These are phyloP conservation scores for Tephrocybe sp. DNA, from an alignment of 768 basidiomycete species.

Conservation along the genomic window DNA sequence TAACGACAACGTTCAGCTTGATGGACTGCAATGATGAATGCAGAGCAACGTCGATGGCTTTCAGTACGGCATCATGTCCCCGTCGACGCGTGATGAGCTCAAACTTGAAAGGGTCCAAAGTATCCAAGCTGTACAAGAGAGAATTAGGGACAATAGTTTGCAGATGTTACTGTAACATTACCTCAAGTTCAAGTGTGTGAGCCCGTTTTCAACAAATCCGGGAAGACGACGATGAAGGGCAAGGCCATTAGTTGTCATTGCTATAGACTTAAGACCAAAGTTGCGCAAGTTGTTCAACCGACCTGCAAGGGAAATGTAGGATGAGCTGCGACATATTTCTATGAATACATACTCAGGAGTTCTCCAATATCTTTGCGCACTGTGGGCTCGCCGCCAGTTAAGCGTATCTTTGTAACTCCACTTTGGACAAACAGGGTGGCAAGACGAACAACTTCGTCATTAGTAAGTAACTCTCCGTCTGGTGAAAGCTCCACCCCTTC, in stretches of 20 bases:
- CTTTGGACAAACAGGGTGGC: slow-evolving; percentile 74
- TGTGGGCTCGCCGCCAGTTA: slow-evolving; percentile 89
- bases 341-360: slow-evolving; percentile 53
- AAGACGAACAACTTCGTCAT: slow-evolving; percentile 72
- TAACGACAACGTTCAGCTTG: slow-evolving; percentile 83
- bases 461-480: slow-evolving; percentile 61
- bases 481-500: slow-evolving; percentile 79
- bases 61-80: slow-evolving; percentile 75
- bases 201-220: slow-evolving; percentile 60
- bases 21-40: slow-evolving; percentile 50
- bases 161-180: slow-evolving; percentile 18
- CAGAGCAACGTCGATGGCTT: slow-evolving; percentile 62
- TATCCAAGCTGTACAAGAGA: slow-evolving; percentile 61
- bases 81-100: slow-evolving; percentile 80
- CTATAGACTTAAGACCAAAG: slow-evolving; percentile 69
- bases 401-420: slow-evolving; percentile 83
- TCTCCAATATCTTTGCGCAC: slow-evolving; percentile 71
- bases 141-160: neutral
- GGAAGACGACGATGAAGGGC: slow-evolving; percentile 72
- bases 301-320: slow-evolving; percentile 32
- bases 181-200: slow-evolving; percentile 77
- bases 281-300: slow-evolving; percentile 58
- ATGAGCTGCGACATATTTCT: neutral
- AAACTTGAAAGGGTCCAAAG: slow-evolving; percentile 83
- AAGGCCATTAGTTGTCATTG: slow-evolving; percentile 85